Evolutionary conservation across 257 asterid species (phyloP).

Genomic region (Ilex aquifolium): DNA sequence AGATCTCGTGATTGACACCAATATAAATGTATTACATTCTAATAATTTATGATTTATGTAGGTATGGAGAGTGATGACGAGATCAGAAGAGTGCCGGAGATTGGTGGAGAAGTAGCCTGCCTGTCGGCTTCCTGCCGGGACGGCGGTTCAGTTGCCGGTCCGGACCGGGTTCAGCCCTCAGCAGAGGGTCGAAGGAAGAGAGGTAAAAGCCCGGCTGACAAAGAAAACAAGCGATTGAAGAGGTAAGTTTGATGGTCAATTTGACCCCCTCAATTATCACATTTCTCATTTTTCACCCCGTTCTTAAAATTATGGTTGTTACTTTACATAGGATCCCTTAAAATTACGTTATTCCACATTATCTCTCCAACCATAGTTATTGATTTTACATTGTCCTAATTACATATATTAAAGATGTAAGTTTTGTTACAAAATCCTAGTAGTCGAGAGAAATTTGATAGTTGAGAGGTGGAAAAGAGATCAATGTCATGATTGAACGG

Average conservation of each 20-base stretch:
- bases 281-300: no score
- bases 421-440: no score
- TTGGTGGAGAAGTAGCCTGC: constrained; percentile 67
- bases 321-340: no score
- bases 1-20: background rate
- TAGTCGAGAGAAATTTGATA: no score
- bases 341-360: no score
- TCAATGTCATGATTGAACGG: no score
- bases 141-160: constrained; percentile 44
- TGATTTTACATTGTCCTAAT: no score
- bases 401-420: no score
- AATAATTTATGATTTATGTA: constrained; percentile 15
- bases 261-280: background rate
- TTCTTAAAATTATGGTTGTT: no score
- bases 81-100: constrained; percentile 95
- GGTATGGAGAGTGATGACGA: constrained; percentile 99
- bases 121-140: constrained; percentile 51
- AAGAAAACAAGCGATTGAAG: constrained; percentile 91
- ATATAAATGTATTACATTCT: no score
- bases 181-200: constrained; percentile 63
- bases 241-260: constrained; percentile 31
- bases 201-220: constrained; percentile 91
- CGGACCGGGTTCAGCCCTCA: constrained; percentile 39
- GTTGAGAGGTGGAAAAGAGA: no score
- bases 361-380: no score